Evolutionary conservation across 305 asterid species (phyloP), one percentile per base, ranked within the genome.

Genomic region (Fraxinus dipetala): DNA sequence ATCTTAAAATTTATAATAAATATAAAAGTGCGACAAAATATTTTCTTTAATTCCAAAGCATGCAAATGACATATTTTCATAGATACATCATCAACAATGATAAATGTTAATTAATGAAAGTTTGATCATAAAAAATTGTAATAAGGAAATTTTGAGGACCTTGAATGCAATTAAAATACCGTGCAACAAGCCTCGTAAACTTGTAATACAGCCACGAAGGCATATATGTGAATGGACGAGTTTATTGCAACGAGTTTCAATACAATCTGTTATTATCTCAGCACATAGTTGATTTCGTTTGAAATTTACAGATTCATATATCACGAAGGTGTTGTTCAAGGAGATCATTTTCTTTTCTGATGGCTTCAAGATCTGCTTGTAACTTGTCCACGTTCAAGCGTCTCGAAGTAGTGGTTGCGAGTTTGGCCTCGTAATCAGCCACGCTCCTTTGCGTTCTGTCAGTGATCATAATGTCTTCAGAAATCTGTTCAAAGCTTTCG

Each of bases 401-500:
- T 83, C 90, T 85, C 18, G 89, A 78, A 16, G 84, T 83, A 76
- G 89, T 72, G 35, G 38, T 54, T 38, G 95, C 92, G 35, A 93
- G 89, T 85, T 91, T 94, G 72, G 91, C 90, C 87, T 93, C 97
- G 40, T 85, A 90, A 76, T 93, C 93, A 43, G 89, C 88, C 67
- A 89, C 85, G 74, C 90, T 91, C 85, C 98, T 89, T 76, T 88
- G 87, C 10, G 86, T 80, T 85, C 97, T 86, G 82, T 93, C 97
- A 1, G 89, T 80, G 74, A 89, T 83, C 35, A 93, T 92, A 85
- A 90, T 87, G 63, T 80, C 88, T 85, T 89, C 97, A 72, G 95
- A 80, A 24, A 93, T 89, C 85, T 89, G 92, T 84, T 90, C 91
- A 79, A 93, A 93, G 89, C 91, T 87, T 80, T 84, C 94, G 5